These are phyloP conservation scores for Diaporthe aspalathi DNA, from an alignment of 2,329 filamentous ascomycete species.

Conservation along the genomic window DNA sequence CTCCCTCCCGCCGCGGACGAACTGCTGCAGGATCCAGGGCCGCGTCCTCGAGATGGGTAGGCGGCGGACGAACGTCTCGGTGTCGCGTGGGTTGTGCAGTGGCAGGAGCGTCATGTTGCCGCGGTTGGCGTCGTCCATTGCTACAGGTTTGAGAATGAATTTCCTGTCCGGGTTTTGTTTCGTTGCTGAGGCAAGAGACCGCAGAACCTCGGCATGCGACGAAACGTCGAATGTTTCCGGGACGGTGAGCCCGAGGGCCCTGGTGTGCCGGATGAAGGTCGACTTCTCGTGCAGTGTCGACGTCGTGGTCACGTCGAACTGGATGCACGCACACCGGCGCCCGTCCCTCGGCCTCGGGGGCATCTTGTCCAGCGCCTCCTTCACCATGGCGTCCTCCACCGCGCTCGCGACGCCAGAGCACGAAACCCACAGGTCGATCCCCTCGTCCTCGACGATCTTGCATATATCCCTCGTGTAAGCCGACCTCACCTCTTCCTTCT, in stretches of 20 bases:
- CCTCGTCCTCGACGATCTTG: constrained; percentile 65
- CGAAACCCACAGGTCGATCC: constrained; percentile 77
- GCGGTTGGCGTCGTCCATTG: constrained; percentile 69
- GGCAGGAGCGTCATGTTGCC: constrained; percentile 75
- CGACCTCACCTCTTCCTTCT: constrained; percentile 67
- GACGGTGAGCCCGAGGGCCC: constrained; percentile 63
- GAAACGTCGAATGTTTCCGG: constrained; percentile 66
- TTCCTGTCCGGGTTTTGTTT: constrained; percentile 46
- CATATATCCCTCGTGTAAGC: constrained; percentile 41
- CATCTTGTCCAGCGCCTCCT: constrained; percentile 67
- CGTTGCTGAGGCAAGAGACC: constrained; percentile 57
- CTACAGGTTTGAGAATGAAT: constrained; percentile 76
- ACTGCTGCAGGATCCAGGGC: constrained; percentile 78
- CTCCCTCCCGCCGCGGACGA: constrained; percentile 68
- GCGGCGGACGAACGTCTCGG: constrained; percentile 63
- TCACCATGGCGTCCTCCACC: constrained; percentile 74
- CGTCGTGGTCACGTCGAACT: constrained; percentile 69
- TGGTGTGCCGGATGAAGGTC: constrained; percentile 70
- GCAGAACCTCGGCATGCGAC: constrained; percentile 62
- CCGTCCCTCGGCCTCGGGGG: constrained; percentile 49
- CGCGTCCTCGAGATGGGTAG: constrained; percentile 65
- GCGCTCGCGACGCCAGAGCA: constrained; percentile 77
- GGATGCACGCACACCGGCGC: constrained; percentile 67
- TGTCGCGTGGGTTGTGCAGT: constrained; percentile 62
- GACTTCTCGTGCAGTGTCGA: constrained; percentile 72